phyloP scores from a whole-genome alignment of 257 asterid genomes.

The Solanum clarkiae region DNA sequence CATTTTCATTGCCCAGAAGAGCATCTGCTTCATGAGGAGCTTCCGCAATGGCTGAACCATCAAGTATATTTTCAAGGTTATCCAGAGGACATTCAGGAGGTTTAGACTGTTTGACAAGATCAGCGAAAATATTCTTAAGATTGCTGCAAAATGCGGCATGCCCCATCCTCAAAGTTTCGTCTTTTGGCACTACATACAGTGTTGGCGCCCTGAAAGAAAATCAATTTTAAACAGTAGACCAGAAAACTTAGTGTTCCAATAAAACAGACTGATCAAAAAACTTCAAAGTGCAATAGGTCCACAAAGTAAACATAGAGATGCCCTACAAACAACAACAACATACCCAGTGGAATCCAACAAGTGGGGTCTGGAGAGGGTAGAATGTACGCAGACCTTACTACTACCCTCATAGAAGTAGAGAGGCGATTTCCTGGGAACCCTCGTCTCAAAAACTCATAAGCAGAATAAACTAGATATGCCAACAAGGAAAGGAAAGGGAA shows the following conservation, averaged over 20 bases:
- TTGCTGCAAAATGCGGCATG: conserved; percentile 76
- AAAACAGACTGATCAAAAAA: neutral
- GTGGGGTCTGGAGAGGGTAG: no score
- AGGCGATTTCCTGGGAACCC: no score
- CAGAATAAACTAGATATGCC: no score
- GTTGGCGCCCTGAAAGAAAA: conserved; percentile 52
- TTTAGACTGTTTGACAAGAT: conserved; percentile 70
- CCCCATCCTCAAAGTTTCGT: conserved; percentile 84
- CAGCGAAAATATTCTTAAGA: conserved; percentile 75
- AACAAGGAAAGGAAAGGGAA: no score
- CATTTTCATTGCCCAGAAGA: neutral
- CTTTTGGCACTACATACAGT: conserved; percentile 88
- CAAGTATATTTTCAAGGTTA: conserved; percentile 22
- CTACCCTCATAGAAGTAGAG: no score
- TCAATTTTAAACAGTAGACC: neutral
- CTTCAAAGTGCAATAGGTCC: neutral
- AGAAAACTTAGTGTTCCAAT: neutral
- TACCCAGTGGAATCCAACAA: no score
- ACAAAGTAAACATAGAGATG: neutral
- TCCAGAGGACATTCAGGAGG: conserved; percentile 42
- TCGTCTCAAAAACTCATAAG: no score
- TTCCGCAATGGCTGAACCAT: conserved; percentile 22
- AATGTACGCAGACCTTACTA: no score
- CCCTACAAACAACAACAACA: neutral
- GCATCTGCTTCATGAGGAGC: conserved; percentile 20